These are phyloP conservation scores for Saccharomyces mikatae DNA, from an alignment of 805 yeast genomes.

Conservation along the genomic window DNA sequence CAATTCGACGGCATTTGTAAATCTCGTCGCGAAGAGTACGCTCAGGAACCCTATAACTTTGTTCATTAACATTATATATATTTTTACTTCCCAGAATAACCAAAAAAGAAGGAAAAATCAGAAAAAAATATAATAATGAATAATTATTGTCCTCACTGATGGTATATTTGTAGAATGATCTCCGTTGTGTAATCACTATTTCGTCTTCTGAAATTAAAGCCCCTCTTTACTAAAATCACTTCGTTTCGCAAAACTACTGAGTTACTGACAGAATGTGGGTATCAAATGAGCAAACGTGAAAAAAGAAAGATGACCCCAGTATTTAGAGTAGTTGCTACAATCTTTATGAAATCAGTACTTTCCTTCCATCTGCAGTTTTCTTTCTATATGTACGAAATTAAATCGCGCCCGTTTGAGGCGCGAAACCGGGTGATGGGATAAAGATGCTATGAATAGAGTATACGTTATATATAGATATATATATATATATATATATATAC, in stretches of 20 bases:
- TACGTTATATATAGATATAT: neutral
- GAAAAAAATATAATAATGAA: neutral
- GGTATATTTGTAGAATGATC: neutral
- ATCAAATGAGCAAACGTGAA: neutral
- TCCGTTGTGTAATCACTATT: neutral
- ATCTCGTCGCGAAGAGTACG: neutral
- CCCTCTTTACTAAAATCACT: neutral
- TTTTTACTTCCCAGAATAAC: neutral
- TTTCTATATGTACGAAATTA: neutral
- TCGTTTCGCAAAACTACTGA: neutral
- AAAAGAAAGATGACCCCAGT: neutral
- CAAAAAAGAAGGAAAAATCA: neutral
- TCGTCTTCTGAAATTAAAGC: neutral
- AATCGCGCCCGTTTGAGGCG: neutral
- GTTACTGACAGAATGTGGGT: neutral
- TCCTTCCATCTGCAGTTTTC: neutral
- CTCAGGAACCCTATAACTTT: neutral
- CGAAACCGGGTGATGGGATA: neutral
- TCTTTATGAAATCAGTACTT: neutral
- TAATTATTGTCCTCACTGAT: neutral
- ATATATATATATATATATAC: neutral
- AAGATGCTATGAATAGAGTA: neutral
- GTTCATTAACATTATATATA: neutral
- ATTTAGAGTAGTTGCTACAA: neutral
- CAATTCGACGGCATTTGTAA: conserved; percentile 15